A percentile compares a stretch with the other conserved stretches of the same genome.
Conservation (phyloP, 2,329 filamentous ascomycete species). For the Aspergillus sp. region DNA sequence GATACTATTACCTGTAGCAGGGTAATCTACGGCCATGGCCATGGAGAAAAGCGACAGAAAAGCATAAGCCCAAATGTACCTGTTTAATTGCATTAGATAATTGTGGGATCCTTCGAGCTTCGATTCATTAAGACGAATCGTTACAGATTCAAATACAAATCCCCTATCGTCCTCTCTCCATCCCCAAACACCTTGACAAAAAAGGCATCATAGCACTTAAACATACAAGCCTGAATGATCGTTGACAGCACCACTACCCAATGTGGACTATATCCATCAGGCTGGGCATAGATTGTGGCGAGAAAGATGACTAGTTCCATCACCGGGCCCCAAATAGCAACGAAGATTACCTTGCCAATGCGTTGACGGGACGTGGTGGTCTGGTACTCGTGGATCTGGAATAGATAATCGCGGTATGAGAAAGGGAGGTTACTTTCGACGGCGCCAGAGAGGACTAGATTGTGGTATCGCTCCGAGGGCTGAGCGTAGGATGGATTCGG, state of each 20-base stretch:
- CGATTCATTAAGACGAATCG: too few species aligned
- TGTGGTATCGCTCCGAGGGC: constrained; percentile 73
- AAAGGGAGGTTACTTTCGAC: constrained; percentile 69
- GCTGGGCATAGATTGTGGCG: constrained; percentile 45
- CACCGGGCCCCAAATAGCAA: constrained; percentile 50
- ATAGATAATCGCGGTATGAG: constrained; percentile 68
- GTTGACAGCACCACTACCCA: constrained; percentile 55
- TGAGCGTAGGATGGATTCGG: constrained; percentile 67
- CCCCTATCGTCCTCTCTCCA: constrained; percentile 59
- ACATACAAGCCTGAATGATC: constrained; percentile 50
- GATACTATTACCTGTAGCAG: too few species aligned
- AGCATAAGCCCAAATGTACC: too few species aligned
- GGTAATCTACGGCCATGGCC: too few species aligned
- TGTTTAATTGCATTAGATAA: too few species aligned
- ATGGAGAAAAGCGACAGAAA: too few species aligned
- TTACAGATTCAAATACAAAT: constrained; percentile 2
- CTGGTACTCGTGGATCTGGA: constrained; percentile 60
- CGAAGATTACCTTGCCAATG: constrained; percentile 57
- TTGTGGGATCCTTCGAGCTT: too few species aligned
- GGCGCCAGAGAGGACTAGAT: constrained; percentile 70
- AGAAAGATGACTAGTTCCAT: constrained; percentile 48
- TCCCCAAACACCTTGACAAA: constrained; percentile 70
- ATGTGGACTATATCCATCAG: constrained; percentile 57
- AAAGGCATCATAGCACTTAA: constrained; percentile 56
- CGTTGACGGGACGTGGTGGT: constrained; percentile 59